Evolutionary conservation across 805 yeast genomes (phyloP), one percentile per base, ranked within the genome.

Genomic region (Teunomyces atbi): DNA sequence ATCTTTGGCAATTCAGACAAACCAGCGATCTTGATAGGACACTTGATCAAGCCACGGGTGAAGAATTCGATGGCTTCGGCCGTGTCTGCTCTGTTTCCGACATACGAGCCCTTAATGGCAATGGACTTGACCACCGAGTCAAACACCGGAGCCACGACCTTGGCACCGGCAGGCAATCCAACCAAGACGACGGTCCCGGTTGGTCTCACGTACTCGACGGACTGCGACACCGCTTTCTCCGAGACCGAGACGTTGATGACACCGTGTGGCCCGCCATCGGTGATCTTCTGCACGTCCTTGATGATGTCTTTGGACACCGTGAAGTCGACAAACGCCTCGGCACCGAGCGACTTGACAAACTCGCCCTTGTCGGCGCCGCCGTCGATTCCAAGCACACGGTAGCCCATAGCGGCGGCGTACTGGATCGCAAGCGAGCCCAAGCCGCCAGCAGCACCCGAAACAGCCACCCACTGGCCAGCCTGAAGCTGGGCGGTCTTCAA

Each of bases 21-120:
- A 48, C 90, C 89, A 45, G 83, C 89, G 66, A 89, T 64, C 73
- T 80, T 79, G 73, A 86, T 82, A 57, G 89, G 87, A 52, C 88
- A 79, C 66, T 77, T 74, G 64, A 85, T 84, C 62, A 81, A 71
- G 52, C 91, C 92, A 66, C 88, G 77, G 56, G 75, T 52, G 69
- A 83, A 84, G 78, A 86, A 84, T 59, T 83, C 87, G 54, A 86
- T 69, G 46, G 92, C 90, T 74, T 86, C 91, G 53, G 84, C 78
- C 54, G 92, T 80, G 71, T 89, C 96, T 54, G 86, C 85, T 72
- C 95, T 84, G 81, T 86, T 86, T 59, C 96, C 96, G 52, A 88
- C 96, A 64, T 86, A 86, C 44, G 95, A 86, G 58, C 94, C 96
- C 66, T 76, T 81, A 63, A 88, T 83, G 61, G 74, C 73, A 65